Conservation (phyloP, 345 rosid species). For the Salix exigua region DNA sequence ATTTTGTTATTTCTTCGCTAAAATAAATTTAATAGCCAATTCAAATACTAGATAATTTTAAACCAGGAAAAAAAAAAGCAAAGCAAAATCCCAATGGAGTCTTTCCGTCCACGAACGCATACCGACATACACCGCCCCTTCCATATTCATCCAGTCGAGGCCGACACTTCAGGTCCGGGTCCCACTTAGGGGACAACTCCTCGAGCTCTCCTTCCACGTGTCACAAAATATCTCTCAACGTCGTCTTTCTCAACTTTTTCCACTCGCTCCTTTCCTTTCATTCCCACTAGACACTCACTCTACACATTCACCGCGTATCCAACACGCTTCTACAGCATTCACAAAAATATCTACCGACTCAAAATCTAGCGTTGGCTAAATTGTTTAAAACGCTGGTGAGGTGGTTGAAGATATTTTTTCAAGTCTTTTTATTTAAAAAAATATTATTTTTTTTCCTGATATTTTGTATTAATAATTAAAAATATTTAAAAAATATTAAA, state of each 20-base stretch:
- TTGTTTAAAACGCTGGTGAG: no score
- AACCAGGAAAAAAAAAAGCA: no score
- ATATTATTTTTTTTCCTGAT: no score
- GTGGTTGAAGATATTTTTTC: no score
- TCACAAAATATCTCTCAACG: not conserved
- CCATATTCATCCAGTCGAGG: not conserved
- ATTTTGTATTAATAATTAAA: no score
- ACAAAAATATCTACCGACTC: no score
- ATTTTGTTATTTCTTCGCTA: not conserved
- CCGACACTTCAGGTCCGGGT: conserved; percentile 11
- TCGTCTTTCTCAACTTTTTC: conserved; percentile 13
- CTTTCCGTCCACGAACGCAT: no score
- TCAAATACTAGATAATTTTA: not conserved
- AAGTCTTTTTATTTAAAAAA: no score
- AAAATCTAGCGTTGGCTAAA: no score
- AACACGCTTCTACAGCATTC: not conserved
- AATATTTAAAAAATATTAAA: no score
- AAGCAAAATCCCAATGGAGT: no score
- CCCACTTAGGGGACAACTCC: conserved; percentile 13
- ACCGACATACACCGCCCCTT: conserved; percentile 18
- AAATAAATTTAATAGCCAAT: not conserved
- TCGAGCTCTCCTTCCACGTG: conserved; percentile 28
- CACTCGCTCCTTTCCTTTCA: not conserved
- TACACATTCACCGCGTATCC: not conserved
- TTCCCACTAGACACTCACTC: conserved; percentile 10